phyloP scores from a whole-genome alignment of 2,329 filamentous ascomycete species.

The Pseudogymnoascus sp. region DNA sequence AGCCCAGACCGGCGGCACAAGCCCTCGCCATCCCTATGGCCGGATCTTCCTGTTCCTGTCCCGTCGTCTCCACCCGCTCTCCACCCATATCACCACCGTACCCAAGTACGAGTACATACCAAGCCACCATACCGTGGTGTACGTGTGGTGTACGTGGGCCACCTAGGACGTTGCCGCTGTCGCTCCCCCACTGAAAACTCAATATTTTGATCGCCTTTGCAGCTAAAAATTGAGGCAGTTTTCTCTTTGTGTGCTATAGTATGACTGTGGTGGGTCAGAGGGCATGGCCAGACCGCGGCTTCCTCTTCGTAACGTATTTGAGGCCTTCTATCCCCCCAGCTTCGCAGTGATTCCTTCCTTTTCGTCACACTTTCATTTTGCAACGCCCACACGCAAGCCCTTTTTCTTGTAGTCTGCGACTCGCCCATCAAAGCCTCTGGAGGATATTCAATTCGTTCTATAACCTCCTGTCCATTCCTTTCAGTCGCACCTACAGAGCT shows the following conservation, averaged over 20 bases:
- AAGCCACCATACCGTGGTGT: background rate
- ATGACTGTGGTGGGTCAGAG: background rate
- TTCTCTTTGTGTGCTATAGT: background rate
- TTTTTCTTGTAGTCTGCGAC: constrained; percentile 9
- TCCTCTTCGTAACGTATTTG: background rate
- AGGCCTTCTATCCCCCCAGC: background rate
- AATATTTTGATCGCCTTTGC: background rate
- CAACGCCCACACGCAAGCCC: constrained; percentile 5
- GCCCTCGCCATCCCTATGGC: background rate
- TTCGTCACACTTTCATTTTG: constrained; percentile 7
- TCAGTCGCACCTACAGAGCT: constrained; percentile 5
- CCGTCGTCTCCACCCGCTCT: background rate
- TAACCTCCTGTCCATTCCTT: constrained; percentile 8
- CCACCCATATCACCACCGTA: background rate
- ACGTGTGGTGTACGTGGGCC: background rate
- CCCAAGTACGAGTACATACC: background rate
- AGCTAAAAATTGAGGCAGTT: background rate
- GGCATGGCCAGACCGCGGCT: background rate
- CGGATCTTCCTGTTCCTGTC: background rate
- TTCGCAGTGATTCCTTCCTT: background rate
- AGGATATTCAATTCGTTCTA: constrained; percentile 5
- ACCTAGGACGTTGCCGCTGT: constrained; percentile 1
- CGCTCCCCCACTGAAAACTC: background rate
- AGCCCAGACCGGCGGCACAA: background rate
- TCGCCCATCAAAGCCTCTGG: constrained; percentile 2